Evolutionary conservation across 495 filamentous ascomycete species (phyloP).

Genomic region (Penicillium silybi): DNA sequence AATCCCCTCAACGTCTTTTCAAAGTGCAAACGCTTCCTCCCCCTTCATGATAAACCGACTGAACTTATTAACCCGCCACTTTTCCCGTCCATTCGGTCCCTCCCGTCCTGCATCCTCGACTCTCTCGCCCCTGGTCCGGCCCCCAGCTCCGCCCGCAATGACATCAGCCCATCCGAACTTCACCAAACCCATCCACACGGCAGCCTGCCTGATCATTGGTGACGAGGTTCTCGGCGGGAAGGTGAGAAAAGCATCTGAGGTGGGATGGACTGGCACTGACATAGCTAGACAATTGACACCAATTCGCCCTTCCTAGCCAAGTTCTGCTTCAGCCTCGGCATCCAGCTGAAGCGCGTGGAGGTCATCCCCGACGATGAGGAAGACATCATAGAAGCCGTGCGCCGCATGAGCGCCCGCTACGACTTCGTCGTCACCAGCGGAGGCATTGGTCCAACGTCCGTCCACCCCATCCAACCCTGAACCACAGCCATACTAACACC

Average conservation of each 20-base stretch:
- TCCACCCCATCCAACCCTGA: conserved; percentile 11
- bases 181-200: conserved; percentile 73
- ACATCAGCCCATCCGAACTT: conserved; percentile 43
- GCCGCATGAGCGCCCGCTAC: conserved; percentile 80
- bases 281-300: conserved; percentile 69
- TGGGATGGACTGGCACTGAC: background rate
- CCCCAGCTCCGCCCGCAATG: conserved; percentile 42
- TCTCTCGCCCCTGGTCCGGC: conserved; percentile 29
- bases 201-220: conserved; percentile 91
- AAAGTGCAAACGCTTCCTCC: background rate
- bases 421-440: conserved; percentile 94
- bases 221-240: conserved; percentile 98
- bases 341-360: conserved; percentile 84
- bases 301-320: conserved; percentile 91
- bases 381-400: conserved; percentile 84
- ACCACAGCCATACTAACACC: background rate
- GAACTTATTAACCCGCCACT: conserved; percentile 67
- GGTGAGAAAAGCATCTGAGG: conserved; percentile 39
- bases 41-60: conserved; percentile 69
- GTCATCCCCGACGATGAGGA: conserved; percentile 87
- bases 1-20: background rate
- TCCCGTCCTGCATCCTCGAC: conserved; percentile 24
- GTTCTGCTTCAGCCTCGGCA: conserved; percentile 87
- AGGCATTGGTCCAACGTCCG: conserved; percentile 90
- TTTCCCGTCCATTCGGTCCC: conserved; percentile 59